Conservation (phyloP, 176 grass and related monocot species). For the Pontederia crassipes region DNA sequence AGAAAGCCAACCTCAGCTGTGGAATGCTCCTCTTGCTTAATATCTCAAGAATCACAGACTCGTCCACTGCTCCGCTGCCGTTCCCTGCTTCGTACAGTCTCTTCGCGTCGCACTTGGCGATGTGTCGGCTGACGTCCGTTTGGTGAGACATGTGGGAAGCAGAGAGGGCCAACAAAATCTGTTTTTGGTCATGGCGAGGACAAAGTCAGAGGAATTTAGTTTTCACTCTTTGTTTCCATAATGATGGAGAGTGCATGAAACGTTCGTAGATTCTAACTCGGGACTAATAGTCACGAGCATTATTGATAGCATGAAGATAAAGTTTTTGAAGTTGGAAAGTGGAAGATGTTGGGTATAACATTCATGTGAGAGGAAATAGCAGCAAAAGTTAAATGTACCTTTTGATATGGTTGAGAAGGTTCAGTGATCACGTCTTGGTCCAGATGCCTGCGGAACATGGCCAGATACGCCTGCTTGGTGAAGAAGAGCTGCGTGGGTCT, state of each 20-base stretch:
- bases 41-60: slow-evolving; percentile 70
- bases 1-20: slow-evolving; percentile 74
- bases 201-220: too few relatives aligned
- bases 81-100: slow-evolving; percentile 55
- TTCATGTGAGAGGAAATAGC: too few relatives aligned
- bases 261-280: too few relatives aligned
- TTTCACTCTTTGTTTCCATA: too few relatives aligned
- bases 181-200: not conserved
- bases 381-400: slow-evolving; percentile 20
- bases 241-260: too few relatives aligned
- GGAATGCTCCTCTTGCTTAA: slow-evolving; percentile 97
- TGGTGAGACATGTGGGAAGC: slow-evolving; percentile 73
- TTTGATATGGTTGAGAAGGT: slow-evolving; percentile 52
- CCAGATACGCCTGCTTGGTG: slow-evolving; percentile 72
- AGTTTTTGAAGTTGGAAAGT: too few relatives aligned
- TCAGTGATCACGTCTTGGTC: slow-evolving; percentile 73
- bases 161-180: slow-evolving; percentile 73
- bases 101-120: slow-evolving; percentile 87
- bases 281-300: too few relatives aligned
- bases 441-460: slow-evolving; percentile 62
- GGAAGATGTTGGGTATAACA: too few relatives aligned
- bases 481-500: slow-evolving; percentile 88
- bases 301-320: too few relatives aligned
- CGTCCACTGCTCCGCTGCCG: slow-evolving; percentile 34
- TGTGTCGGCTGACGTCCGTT: slow-evolving; percentile 60